Conservation (phyloP, 1,284 basidiomycete species). For the Cutaneotrichosporon dermatis region DNA sequence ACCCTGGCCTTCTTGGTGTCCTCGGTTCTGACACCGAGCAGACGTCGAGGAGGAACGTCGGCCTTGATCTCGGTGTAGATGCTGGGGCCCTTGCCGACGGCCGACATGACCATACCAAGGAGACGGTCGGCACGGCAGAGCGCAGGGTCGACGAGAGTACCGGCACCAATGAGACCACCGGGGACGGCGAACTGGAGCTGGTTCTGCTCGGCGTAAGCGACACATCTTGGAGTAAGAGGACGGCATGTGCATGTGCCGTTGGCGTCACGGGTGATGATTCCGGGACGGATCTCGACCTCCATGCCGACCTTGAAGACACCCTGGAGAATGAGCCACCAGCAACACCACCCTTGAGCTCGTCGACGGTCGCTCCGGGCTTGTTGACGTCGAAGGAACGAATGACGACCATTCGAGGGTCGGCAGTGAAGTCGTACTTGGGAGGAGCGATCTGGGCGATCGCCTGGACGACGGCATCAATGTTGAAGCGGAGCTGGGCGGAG, state of each 20-base stretch:
- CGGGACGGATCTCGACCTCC: constrained; percentile 95
- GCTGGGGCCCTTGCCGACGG: constrained; percentile 85
- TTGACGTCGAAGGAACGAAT: constrained; percentile 99
- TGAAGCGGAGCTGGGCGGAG: constrained; percentile 97
- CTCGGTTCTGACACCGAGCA: constrained; percentile 97
- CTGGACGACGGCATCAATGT: constrained; percentile 99
- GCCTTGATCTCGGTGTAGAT: constrained; percentile 73
- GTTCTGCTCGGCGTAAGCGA: constrained; percentile 94
- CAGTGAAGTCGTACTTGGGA: constrained; percentile 85
- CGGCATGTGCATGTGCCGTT: constrained; percentile 86
- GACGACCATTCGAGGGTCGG: constrained; percentile 89
- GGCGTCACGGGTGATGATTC: constrained; percentile 92
- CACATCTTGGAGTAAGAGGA: constrained; percentile 91
- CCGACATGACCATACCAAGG: constrained; percentile 92
- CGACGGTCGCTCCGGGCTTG: constrained; percentile 95
- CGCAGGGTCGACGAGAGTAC: constrained; percentile 93
- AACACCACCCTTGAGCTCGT: constrained; percentile 96
- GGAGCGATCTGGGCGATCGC: constrained; percentile 97
- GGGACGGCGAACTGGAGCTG: constrained; percentile 92
- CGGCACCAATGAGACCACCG: constrained; percentile 95
- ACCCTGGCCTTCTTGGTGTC: constrained; percentile 97
- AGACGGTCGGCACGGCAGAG: constrained; percentile 94
- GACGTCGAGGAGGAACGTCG: constrained; percentile 76
- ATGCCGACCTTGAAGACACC: constrained; percentile 82
- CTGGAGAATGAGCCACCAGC: constrained; percentile 91